Conservation (phyloP, 345 rosid genomes). For the Populus ilicifolia region DNA sequence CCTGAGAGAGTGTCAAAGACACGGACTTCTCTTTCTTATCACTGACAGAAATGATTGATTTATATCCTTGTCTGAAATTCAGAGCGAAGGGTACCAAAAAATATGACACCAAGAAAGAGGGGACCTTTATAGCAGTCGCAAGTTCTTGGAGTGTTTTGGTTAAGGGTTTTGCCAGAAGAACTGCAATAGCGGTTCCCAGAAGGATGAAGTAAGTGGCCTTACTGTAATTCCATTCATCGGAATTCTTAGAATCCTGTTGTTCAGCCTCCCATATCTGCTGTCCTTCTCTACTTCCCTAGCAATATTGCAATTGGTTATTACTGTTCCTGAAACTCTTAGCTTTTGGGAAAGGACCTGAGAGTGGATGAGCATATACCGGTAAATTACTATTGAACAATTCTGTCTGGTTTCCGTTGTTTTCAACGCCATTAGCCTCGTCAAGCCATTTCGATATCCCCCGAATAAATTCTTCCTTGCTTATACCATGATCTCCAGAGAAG, state of each 20-base stretch:
- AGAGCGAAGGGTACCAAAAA: conserved; percentile 41
- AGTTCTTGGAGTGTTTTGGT: conserved; percentile 25
- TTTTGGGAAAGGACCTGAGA: not conserved
- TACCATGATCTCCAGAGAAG: conserved; percentile 19
- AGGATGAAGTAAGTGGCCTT: conserved; percentile 28
- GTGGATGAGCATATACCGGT: conserved; percentile 15
- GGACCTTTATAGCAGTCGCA: conserved; percentile 25
- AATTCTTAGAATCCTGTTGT: not conserved
- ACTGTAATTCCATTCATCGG: conserved; percentile 35
- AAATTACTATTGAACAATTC: not conserved
- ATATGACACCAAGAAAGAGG: conserved; percentile 40
- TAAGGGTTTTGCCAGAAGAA: conserved; percentile 32
- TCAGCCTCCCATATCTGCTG: conserved; percentile 20
- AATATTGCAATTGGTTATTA: not conserved
- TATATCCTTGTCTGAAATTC: conserved; percentile 21
- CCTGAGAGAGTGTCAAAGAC: conserved; percentile 48
- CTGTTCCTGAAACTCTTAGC: too few species aligned
- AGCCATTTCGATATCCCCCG: conserved; percentile 37
- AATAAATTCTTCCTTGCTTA: conserved; percentile 34
- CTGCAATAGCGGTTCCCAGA: conserved; percentile 31
- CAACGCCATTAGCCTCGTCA: conserved; percentile 9
- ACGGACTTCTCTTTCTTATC: conserved; percentile 26
- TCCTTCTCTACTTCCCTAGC: conserved; percentile 30
- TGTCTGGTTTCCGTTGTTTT: not conserved
- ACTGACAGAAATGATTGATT: conserved; percentile 24